Conservation (phyloP, 257 asterid species). For the Paulownia fortunei region DNA sequence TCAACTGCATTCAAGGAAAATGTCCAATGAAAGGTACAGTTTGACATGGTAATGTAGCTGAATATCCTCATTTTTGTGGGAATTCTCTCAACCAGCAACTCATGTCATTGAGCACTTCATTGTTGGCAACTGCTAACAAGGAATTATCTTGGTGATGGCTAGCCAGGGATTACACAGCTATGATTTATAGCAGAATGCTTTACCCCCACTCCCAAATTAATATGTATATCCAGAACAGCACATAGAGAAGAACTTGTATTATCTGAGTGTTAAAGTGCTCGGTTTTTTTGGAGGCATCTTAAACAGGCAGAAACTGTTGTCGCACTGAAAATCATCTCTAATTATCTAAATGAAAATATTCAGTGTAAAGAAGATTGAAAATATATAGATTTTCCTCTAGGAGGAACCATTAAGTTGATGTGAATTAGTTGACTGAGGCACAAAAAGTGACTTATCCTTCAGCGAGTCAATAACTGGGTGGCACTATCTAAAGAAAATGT, state of each 20-base stretch:
- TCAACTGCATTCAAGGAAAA: not conserved
- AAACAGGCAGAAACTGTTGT: not conserved
- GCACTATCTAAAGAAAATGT: not conserved
- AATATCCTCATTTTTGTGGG: not conserved
- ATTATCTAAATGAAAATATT: not conserved
- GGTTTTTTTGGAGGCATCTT: not conserved
- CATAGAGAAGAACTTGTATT: not conserved
- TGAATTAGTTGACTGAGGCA: not conserved
- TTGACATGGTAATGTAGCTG: conserved; percentile 2
- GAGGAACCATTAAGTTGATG: not conserved
- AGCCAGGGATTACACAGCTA: not conserved
- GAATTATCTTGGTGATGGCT: not conserved
- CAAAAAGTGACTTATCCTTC: not conserved
- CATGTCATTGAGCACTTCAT: not conserved
- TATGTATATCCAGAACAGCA: not conserved
- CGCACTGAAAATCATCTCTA: not conserved
- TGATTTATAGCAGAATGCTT: not conserved
- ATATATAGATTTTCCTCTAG: not conserved
- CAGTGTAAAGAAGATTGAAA: not conserved
- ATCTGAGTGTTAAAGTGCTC: not conserved
- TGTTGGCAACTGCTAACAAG: not conserved
- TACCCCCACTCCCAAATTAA: not conserved
- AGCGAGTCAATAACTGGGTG: not conserved
- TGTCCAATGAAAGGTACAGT: not conserved
- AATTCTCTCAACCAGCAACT: not conserved